Evolutionary conservation across 2,329 filamentous ascomycete species (phyloP).

Genomic region (Beauveria brongniartii): DNA sequence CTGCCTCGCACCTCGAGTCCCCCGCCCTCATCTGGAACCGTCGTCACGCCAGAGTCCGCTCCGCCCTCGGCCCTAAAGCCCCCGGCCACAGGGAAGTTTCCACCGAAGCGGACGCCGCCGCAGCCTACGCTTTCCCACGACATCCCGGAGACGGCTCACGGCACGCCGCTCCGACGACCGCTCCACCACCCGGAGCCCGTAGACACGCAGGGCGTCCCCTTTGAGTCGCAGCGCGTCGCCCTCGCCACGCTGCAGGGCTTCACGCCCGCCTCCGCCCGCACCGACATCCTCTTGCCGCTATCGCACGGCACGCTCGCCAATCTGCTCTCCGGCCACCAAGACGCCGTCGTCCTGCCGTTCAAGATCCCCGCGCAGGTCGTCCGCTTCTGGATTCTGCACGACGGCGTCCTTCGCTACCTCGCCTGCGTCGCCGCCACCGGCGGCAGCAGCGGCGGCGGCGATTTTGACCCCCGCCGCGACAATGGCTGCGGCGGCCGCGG

Average conservation of each 20-base stretch:
- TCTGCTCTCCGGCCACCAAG: constrained; percentile 41
- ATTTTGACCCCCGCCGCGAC: constrained; percentile 22
- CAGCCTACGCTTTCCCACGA: not conserved
- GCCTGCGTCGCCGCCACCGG: constrained; percentile 36
- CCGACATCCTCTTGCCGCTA: constrained; percentile 47
- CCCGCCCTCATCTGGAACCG: not conserved
- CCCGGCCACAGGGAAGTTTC: not conserved
- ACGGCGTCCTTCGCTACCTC: constrained; percentile 49
- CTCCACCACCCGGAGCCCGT: constrained; percentile 17
- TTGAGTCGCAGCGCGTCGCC: constrained; percentile 42
- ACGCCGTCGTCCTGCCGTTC: constrained; percentile 49
- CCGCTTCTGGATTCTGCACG: constrained; percentile 57
- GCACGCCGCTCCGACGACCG: constrained; percentile 20
- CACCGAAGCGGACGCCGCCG: not conserved
- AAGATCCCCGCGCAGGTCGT: constrained; percentile 44
- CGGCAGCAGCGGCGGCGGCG: not conserved
- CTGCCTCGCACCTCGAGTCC: constrained; percentile 1
- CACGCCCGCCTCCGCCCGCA: constrained; percentile 38
- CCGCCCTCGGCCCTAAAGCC: constrained; percentile 2
- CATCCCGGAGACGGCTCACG: constrained; percentile 8
- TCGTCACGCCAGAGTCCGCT: not conserved
- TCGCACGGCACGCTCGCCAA: constrained; percentile 36
- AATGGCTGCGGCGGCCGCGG: constrained; percentile 9
- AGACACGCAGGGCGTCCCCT: constrained; percentile 22
- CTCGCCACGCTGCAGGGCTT: constrained; percentile 40